A percentile compares a stretch with the other conserved stretches of the same genome.
Conservation (phyloP, 2,329 filamentous ascomycete species). For the Fusarium pseudoanthophilum region DNA sequence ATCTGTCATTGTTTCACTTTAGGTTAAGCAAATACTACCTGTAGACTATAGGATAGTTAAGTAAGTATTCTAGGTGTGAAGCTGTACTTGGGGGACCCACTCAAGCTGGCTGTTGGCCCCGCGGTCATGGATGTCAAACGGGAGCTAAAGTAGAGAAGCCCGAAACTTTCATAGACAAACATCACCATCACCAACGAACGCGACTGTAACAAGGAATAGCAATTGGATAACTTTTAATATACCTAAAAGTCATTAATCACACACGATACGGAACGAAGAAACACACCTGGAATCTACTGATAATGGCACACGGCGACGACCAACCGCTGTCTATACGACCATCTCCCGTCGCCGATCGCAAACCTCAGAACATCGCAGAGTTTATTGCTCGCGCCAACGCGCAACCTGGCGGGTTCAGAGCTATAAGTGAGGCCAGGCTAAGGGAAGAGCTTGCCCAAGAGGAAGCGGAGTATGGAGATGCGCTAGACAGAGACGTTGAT, state of each 20-base stretch:
- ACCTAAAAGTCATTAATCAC: neutral
- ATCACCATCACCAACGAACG: conserved; percentile 10
- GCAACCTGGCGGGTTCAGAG: conserved; percentile 79
- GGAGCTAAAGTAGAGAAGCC: conserved; percentile 15
- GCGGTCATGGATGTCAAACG: neutral
- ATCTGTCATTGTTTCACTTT: neutral
- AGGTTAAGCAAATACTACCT: neutral
- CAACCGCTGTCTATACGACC: conserved; percentile 53
- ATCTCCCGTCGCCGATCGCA: conserved; percentile 64
- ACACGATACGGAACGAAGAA: neutral
- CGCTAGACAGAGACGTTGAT: conserved; percentile 58
- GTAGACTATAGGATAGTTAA: neutral
- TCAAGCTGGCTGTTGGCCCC: conserved; percentile 14
- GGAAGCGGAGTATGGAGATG: conserved; percentile 53
- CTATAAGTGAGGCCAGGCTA: conserved; percentile 79
- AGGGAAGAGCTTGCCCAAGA: conserved; percentile 71
- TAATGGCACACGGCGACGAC: conserved; percentile 49
- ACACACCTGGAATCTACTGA: neutral
- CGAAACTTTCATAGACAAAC: conserved; percentile 3
- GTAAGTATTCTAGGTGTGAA: neutral
- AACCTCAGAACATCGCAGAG: conserved; percentile 71
- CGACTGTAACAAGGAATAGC: neutral
- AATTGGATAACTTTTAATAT: neutral
- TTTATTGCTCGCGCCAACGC: conserved; percentile 86
- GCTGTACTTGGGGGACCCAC: neutral